Conservation (phyloP, 2,329 filamentous ascomycete species). For the Gaeumannomyces tritici region DNA sequence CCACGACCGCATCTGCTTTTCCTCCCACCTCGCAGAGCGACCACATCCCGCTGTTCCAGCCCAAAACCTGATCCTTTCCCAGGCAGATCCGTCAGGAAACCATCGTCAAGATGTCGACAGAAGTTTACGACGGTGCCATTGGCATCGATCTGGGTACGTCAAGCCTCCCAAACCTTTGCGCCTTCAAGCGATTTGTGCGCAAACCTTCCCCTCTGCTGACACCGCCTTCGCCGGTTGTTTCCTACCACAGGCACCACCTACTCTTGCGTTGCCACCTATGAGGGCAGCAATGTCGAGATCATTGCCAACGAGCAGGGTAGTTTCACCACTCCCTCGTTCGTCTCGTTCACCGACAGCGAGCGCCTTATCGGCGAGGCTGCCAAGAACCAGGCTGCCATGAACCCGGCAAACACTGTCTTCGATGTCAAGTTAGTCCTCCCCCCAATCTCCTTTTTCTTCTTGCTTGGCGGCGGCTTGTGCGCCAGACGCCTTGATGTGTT, state of each 20-base stretch:
- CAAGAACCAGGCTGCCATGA: conserved; percentile 99
- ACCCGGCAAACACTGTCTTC: conserved; percentile 96
- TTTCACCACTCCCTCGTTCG: conserved; percentile 98
- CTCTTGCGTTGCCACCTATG: conserved; percentile 99
- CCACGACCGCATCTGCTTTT: not conserved
- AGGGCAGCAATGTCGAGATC: conserved; percentile 99
- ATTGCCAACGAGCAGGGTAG: conserved; percentile 99
- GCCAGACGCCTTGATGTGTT: not conserved
- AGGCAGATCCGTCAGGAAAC: conserved; percentile 6
- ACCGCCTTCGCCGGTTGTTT: conserved; percentile 1
- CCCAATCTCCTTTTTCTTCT: not conserved
- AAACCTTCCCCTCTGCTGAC: conserved; percentile 6
- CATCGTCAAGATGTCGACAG: conserved; percentile 73
- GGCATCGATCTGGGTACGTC: conserved; percentile 96
- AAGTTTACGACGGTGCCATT: conserved; percentile 99
- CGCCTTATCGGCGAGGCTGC: conserved; percentile 98
- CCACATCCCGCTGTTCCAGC: not conserved
- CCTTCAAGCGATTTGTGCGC: conserved; percentile 7
- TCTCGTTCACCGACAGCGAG: conserved; percentile 98
- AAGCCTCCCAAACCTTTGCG: conserved; percentile 5
- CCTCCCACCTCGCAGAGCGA: not conserved
- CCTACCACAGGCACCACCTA: conserved; percentile 78
- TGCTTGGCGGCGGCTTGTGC: too few species aligned
- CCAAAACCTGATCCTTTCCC: conserved; percentile 1
- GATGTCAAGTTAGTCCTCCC: conserved; percentile 81